Base-by-base conservation (phyloP, 2,329 filamentous ascomycete genomes). In the Ophiostoma tasmaniense region DNA sequence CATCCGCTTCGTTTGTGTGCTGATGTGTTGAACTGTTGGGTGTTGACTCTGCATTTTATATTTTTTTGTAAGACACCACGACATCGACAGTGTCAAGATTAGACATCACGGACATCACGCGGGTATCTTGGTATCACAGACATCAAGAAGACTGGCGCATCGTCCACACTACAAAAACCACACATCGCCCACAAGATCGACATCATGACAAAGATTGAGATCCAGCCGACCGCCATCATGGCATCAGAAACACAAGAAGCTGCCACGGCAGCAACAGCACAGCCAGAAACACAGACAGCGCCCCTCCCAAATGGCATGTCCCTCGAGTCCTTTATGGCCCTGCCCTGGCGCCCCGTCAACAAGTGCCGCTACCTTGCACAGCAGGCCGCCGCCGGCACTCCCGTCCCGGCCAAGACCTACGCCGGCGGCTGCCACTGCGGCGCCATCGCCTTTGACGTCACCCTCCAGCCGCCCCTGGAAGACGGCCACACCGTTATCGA, bases 361-460 rank as follows among this genome's bases (percentile, higher is more conserved):
- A 65, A 65, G 64, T 39, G 35, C 35, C 64, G 64, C 22, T 65
- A 42, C 37, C 64, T 65, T 13, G 64, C 64, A 22, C 35, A 65
- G 35, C 64, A 65, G 37, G 64, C 64, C 22, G 64, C 64, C 13
- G 64, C 35, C 35, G 64, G 64, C 37, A 28, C 35, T 11, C 64
- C 64, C 35, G 64, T 65, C 13, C 64, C 64, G 3, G 22, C 35
- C n/a, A 65, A 65, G 13, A 82, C 79, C 1, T 84, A 86, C 75
- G 75, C 80, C 64, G 82, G 78, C 13, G 81, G 80, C 68, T 86
- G 83, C 71, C 83, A 86, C 74, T 86, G 84, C 75, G 83, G 83
- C 62, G 79, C 79, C 67, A 79, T 86, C 70, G 76, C 79, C 70
- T 82, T 84, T 73, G 77, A 79, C 17, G 77, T 84, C 35, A 80